Evolutionary conservation across 257 asterid genomes (phyloP), one percentile per base, ranked within the genome.

Genomic region (Solanum etuberosum): DNA sequence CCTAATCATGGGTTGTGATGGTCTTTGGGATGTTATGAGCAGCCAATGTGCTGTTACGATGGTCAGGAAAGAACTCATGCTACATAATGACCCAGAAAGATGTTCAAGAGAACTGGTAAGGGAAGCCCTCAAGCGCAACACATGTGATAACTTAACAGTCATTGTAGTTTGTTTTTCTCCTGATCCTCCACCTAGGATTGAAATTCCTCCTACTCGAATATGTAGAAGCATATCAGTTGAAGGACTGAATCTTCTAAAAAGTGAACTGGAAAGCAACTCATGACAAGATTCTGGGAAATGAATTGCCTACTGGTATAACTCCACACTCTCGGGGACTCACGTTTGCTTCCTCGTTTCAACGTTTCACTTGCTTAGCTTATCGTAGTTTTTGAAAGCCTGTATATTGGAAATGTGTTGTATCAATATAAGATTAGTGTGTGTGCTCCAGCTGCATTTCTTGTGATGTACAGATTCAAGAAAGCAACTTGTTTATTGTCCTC

Each of bases 11-110:
- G 99, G 99, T 15, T 94, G 99, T 32, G 99, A 96, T 4, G 99
- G 99, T 37, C 91, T 96, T 1, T 96, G 99, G 99, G 99, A 95
- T 40, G 99, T 95, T 31, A 95, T 96, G 98, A 95, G 98, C 90
- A 96, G 98, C 90, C 99, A 96, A 88, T 93, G 92, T 57, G 99
- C 98, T 4, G 98, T 96, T 54, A 92, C 98, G 5, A 91, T 96
- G 90, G 98, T 92, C 43, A 91, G 99, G 92, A 95, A 93, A 87
- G 99, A 95, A 90, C 87, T 96, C 88, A 94, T 94, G 98, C 88
- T 92, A 72, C 99, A 96, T 86, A 96, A 96, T 37, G 97, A 96
- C 83, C 99, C 98, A 1, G 97, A 93, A 40, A 94, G 94, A 85
- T 95, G 99, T 92, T 95, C 98, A 11, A 92, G 95, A 84, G 97